phyloP scores from a whole-genome alignment of 2,329 filamentous ascomycete genomes.

The Dryadomyces quercivorus region DNA sequence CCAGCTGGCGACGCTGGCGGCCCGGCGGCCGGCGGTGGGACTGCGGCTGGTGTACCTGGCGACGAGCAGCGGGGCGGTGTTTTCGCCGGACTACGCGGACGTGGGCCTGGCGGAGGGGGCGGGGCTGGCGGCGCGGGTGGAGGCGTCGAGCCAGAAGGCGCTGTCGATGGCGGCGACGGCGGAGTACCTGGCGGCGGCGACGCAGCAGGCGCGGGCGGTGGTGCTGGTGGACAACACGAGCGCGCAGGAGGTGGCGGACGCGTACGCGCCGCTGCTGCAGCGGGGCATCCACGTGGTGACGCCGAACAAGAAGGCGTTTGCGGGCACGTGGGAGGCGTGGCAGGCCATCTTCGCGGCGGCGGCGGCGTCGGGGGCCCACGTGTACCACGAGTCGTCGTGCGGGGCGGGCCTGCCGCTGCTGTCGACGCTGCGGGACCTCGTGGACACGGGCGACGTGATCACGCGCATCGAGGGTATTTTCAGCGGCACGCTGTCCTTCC shows the following conservation, averaged over 20 bases:
- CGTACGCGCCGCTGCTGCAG: conserved; percentile 70
- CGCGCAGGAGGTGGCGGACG: conserved; percentile 70
- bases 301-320: conserved; percentile 98
- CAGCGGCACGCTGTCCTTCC: conserved; percentile 92
- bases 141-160: conserved; percentile 50
- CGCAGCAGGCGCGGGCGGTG: conserved; percentile 50
- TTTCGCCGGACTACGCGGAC: conserved; percentile 58
- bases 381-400: conserved; percentile 93
- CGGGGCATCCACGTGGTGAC: conserved; percentile 85
- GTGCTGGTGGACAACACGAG: conserved; percentile 94
- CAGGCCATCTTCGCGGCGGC: conserved; percentile 72
- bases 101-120: conserved; percentile 24
- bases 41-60: conserved; percentile 75
- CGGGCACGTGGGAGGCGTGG: conserved; percentile 69
- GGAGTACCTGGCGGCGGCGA: conserved; percentile 66
- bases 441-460: conserved; percentile 85
- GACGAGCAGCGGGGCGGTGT: conserved; percentile 72
- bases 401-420: conserved; percentile 89
- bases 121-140: conserved; percentile 52
- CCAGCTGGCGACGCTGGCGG: conserved; percentile 60
- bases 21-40: conserved; percentile 54
- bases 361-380: conserved; percentile 56
- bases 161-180: conserved; percentile 58
- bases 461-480: conserved; percentile 94
- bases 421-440: conserved; percentile 85